These are phyloP conservation scores for Aristolochia californica DNA, from an alignment of 164 flowering plant species.

Conservation along the genomic window DNA sequence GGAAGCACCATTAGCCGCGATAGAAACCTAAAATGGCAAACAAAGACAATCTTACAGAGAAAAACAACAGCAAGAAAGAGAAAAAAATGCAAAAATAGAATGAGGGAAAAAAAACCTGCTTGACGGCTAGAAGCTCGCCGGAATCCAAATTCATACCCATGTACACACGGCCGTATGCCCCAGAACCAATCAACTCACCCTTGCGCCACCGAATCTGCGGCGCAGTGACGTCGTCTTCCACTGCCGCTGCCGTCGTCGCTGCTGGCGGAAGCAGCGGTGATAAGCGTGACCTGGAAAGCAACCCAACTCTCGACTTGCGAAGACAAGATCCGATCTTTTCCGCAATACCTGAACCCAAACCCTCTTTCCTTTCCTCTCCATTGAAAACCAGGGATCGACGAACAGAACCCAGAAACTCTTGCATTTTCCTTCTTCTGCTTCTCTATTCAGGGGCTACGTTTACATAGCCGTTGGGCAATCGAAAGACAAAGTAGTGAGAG, in stretches of 20 bases:
- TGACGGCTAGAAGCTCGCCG: constrained; percentile 94
- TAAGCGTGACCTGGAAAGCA: constrained; percentile 34
- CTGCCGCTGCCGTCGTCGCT: background rate
- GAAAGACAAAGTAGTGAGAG: background rate
- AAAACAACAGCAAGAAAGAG: background rate
- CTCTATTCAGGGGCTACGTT: background rate
- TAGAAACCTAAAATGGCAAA: constrained; percentile 33
- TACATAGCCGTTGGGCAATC: background rate
- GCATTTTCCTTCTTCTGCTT: constrained; percentile 27
- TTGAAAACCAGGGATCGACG: constrained; percentile 66
- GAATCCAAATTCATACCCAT: constrained; percentile 99
- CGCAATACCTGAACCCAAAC: constrained; percentile 30
- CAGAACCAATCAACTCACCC: constrained; percentile 89
- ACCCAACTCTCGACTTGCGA: constrained; percentile 67
- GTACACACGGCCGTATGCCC: constrained; percentile 93
- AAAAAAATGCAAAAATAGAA: background rate
- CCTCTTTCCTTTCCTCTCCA: constrained; percentile 25
- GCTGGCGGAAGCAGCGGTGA: constrained; percentile 26
- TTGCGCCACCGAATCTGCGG: constrained; percentile 78
- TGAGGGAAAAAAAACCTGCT: constrained; percentile 40
- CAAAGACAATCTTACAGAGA: constrained; percentile 5
- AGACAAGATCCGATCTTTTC: constrained; percentile 67
- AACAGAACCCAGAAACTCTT: constrained; percentile 65
- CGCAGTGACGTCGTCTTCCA: constrained; percentile 7
- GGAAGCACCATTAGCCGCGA: constrained; percentile 41